Evolutionary conservation across 495 filamentous ascomycete species (phyloP), one percentile per base, ranked within the genome.

Genomic region (Choiromyces venosus): DNA sequence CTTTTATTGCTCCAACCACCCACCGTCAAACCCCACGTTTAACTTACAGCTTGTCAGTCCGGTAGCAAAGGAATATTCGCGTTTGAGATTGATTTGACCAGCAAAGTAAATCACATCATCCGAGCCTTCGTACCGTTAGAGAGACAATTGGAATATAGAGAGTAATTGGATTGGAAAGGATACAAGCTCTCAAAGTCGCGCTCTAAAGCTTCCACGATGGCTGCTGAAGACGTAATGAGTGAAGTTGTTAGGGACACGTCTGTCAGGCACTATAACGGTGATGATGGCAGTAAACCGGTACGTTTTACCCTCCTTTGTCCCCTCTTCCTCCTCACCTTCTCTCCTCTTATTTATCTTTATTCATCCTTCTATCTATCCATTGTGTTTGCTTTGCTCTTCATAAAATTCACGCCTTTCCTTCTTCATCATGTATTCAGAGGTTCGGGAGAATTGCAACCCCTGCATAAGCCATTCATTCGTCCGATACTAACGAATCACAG

Each of bases 1-100:
- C 52, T 61, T 61, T 61, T 61, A 61, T 61, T 61, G n/a, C 52
- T 29, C 52, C 52, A 61, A 61, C n/a, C 52, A 61, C 21, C 52
- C 52, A 29, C 52, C 10, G 25, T 61, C 52, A 14, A 61, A 61
- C n/a, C 52, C 52, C 52, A 61, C 52, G 52, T 61, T 61, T 61
- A 61, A 12, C 52, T 61, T 29, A 61, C 29, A 14, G n/a, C n/a
- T 61, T 61, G 52, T 61, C 52, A 14, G n/a, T 61, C 16, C 52
- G 9, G n/a, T n/a, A 61, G 52, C 52, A 29, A 61, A 29, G 52
- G n/a, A 61, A 29, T 6, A 29, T 61, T 29, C 52, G n/a, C 46
- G 46, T 52, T 52, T 52, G 52, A 61, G 52, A 61, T 29, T 61
- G 52, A 29, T 61, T 61, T 29, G 8, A 25, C 52, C 25, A 61